Percentiles rank a stretch among this genome's conserved stretches.
Evolutionary conservation across 257 asterid species (phyloP).

Genomic region (Solanum chiquidenum): DNA sequence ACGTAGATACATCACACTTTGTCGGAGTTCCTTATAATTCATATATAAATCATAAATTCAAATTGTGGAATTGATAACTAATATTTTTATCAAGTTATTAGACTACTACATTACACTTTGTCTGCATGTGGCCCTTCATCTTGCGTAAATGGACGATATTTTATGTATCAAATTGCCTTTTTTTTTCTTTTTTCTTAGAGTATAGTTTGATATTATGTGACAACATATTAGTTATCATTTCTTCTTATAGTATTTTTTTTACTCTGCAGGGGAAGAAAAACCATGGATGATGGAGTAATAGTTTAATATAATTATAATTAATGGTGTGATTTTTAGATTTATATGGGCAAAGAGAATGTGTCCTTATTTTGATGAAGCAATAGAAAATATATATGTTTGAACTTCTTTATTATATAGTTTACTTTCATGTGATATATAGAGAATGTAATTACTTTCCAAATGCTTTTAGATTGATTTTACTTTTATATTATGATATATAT

Average conservation of each 20-base stretch:
- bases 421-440: background rate
- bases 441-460: background rate
- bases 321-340: background rate
- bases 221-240: background rate
- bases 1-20: background rate
- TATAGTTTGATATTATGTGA: background rate
- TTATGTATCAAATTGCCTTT: background rate
- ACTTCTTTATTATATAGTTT: background rate
- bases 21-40: background rate
- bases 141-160: background rate
- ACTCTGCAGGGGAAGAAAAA: slow-evolving; percentile 16
- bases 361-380: background rate
- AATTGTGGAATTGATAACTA: background rate
- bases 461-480: background rate
- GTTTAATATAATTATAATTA: background rate
- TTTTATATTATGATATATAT: background rate
- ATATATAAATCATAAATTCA: background rate
- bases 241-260: background rate
- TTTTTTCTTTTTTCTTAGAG: background rate
- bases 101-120: background rate
- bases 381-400: background rate
- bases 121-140: fast-evolving
- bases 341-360: background rate
- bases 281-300: slow-evolving; percentile 5
- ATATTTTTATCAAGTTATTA: background rate